Base-by-base conservation (phyloP, 148 eudicot species). In the Persicaria maculosa region DNA sequence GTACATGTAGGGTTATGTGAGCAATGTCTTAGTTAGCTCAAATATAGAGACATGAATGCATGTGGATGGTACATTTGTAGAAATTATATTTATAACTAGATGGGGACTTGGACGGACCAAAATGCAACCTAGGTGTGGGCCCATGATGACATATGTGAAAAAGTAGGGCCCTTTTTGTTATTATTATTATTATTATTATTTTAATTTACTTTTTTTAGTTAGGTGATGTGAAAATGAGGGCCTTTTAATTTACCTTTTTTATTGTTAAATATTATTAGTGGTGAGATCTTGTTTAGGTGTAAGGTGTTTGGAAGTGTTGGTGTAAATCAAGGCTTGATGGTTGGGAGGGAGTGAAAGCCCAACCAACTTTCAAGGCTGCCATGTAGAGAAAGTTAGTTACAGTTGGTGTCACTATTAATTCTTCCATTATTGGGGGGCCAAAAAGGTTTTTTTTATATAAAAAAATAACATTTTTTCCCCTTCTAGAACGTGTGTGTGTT, bases 81-180 rank as follows among this genome's bases (percentile, higher is more conserved):
- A 65, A 65, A 15, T 40, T 40, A n/a, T 25, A 43, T 36, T 65
- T 14, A 65, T 40, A 62, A 25, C 44, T 10, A 62, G 70, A 65
- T 40, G 45, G 46, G 3, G 70, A 65, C 70, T 65, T 65, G 70
- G 70, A 65, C 70, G 70, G 70, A 40, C 47, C 70, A 65, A 65
- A 43, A 40, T 65, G 47, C 19, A 40, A 14, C 1, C 0, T 6
- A 14, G 5, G 0, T 6, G 20, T 65, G 46, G 70, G n/a, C 0
- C 47, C 70, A 14, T 40, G 70, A 4, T 65, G 70, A 65, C 47
- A 65, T 65, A 15, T 65, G 47, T 65, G 47, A 11, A 65, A 65
- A 40, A 65, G 8, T 36, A 9, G 68, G 68, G 68, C 44, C 68
- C 44, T 62, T 62, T 62, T 12, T 62, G n/a, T 31, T 3, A 62